phyloP scores from a whole-genome alignment of 371 early-diverging fungal genomes.

The Mortierella sp. region DNA sequence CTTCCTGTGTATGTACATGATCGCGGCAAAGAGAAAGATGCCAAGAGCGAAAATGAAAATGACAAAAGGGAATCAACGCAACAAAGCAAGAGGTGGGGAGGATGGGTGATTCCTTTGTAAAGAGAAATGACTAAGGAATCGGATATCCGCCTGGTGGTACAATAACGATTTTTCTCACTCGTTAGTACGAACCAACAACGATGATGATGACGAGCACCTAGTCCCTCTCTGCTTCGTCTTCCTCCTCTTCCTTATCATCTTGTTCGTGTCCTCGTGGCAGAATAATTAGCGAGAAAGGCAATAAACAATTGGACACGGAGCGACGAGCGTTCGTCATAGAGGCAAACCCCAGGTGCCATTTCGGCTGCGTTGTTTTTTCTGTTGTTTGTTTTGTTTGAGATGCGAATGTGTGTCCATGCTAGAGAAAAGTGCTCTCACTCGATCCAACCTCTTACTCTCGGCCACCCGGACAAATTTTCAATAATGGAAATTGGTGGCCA shows the following conservation, averaged over 20 bases:
- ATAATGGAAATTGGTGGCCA: background rate
- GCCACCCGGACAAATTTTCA: background rate
- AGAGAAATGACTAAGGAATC: background rate
- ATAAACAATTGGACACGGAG: background rate
- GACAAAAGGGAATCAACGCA: background rate
- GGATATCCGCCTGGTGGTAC: background rate
- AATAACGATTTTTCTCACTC: background rate
- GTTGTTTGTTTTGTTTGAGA: background rate
- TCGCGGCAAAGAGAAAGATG: background rate
- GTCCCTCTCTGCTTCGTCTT: background rate
- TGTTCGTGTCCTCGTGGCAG: background rate
- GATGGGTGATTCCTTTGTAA: slow-evolving; percentile 11
- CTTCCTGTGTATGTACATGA: background rate
- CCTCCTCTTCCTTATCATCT: background rate
- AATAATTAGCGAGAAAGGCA: background rate
- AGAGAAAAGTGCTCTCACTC: background rate
- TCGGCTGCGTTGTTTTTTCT: background rate
- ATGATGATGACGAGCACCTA: background rate
- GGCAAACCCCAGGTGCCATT: background rate
- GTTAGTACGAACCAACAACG: no score
- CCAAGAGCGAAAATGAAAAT: background rate
- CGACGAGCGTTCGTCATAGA: background rate
- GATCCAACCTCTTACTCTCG: background rate
- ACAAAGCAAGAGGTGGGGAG: background rate
- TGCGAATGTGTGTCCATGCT: background rate